Evolutionary conservation across 2,329 filamentous ascomycete genomes (phyloP).

Genomic region (Talaromyces albobiverticillius): DNA sequence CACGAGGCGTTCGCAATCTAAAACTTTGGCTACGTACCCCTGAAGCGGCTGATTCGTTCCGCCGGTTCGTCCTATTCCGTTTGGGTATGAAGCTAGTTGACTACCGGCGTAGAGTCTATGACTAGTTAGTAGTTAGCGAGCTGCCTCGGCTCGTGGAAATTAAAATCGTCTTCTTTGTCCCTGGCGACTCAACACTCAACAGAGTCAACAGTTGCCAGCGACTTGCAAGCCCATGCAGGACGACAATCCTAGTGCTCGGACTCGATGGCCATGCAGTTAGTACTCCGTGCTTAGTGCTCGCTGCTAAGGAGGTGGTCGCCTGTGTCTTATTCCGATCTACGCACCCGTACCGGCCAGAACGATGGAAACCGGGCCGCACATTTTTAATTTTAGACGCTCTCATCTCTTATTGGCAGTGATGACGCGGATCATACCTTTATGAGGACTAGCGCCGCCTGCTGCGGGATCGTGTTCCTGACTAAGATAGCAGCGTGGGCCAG

Average conservation of each 20-base stretch:
- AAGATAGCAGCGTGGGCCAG: not conserved
- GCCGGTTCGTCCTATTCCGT: constrained; percentile 1
- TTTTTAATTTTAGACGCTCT: not conserved
- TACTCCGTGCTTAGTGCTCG: no score
- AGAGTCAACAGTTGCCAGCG: not conserved
- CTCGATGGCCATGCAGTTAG: not conserved
- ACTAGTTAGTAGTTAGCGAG: not conserved
- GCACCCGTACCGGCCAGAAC: not conserved
- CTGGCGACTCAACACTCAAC: no score
- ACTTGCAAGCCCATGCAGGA: no score
- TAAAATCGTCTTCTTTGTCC: not conserved
- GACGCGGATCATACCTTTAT: constrained; percentile 2
- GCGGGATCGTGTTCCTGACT: constrained; percentile 8
- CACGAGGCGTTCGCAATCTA: not conserved
- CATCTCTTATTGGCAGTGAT: not conserved
- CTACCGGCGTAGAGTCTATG: not conserved
- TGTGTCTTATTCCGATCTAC: no score
- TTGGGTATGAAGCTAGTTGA: not conserved
- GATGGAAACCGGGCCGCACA: not conserved
- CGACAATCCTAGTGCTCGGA: no score
- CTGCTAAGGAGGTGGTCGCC: no score
- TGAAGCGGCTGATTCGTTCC: not conserved
- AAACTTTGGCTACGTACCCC: not conserved
- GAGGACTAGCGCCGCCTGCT: not conserved
- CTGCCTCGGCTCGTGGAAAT: not conserved